Conservation (phyloP, 805 yeast genomes). For the Ogataea pini region DNA sequence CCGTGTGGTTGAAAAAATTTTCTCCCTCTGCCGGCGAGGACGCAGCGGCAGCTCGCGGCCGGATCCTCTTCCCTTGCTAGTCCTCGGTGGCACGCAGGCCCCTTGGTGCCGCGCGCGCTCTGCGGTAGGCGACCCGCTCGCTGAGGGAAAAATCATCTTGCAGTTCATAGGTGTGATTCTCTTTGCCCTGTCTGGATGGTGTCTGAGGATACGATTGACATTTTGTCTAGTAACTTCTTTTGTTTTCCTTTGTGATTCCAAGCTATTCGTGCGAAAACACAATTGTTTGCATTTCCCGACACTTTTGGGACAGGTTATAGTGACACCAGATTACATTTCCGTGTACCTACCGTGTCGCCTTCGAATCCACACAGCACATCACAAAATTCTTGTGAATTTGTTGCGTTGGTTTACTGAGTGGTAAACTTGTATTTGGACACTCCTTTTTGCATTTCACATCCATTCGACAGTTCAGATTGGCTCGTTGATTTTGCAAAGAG, state of each 20-base stretch:
- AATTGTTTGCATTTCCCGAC: neutral
- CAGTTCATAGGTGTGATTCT: slow-evolving; percentile 2
- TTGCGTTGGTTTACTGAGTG: too few relatives aligned
- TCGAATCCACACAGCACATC: slow-evolving; percentile 1
- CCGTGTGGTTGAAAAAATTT: neutral
- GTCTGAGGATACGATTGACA: neutral
- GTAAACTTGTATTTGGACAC: too few relatives aligned
- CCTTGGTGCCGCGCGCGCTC: too few relatives aligned
- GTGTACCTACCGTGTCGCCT: neutral
- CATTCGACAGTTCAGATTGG: too few relatives aligned
- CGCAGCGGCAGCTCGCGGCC: neutral
- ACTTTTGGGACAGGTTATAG: slow-evolving; percentile 4
- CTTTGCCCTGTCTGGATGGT: neutral
- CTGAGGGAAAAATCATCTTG: neutral
- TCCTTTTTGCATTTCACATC: neutral
- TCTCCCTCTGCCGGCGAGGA: neutral
- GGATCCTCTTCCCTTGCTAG: too few relatives aligned
- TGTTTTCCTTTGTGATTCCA: neutral
- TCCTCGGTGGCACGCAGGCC: too few relatives aligned
- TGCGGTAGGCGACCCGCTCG: too few relatives aligned
- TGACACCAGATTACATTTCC: neutral
- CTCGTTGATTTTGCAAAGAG: neutral
- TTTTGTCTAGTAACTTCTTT: slow-evolving; percentile 1
- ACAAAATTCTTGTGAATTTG: neutral
- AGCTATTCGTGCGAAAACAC: neutral